phyloP scores from a whole-genome alignment of 83 land plant species.

The Picea abies region DNA sequence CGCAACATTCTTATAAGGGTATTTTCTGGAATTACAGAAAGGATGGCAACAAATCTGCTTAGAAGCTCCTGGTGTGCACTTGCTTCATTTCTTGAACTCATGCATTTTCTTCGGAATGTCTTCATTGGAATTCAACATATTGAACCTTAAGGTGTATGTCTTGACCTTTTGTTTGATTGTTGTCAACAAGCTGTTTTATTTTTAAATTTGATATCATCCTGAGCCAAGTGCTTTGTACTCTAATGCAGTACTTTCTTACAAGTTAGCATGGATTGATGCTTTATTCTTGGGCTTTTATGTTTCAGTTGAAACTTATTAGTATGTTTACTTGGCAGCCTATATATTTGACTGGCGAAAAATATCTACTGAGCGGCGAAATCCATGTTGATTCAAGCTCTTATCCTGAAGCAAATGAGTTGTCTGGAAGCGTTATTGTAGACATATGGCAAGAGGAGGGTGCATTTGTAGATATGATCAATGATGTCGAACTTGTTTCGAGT shows the following conservation, averaged over 20 bases:
- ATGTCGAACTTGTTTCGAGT: constrained; percentile 46
- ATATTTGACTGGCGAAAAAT: constrained; percentile 76
- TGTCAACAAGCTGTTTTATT: not conserved
- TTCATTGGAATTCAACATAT: constrained; percentile 43
- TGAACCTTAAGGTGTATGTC: constrained; percentile 20
- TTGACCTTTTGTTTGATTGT: constrained; percentile 17
- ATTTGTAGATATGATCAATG: constrained; percentile 26
- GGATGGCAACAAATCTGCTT: constrained; percentile 77
- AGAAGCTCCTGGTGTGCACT: constrained; percentile 75
- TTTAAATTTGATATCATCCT: not conserved
- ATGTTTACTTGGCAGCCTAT: constrained; percentile 56
- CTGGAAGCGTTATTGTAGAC: constrained; percentile 54
- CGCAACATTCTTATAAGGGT: not conserved
- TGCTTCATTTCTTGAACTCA: constrained; percentile 70
- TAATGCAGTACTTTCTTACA: not conserved
- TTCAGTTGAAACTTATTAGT: constrained; percentile 21
- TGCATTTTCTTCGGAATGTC: constrained; percentile 74
- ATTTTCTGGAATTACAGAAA: constrained; percentile 52
- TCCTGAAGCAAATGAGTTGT: constrained; percentile 30
- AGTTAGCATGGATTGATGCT: not conserved
- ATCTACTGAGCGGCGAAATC: constrained; percentile 79
- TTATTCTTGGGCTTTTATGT: not conserved
- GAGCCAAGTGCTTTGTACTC: not conserved
- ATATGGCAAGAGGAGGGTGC: constrained; percentile 33
- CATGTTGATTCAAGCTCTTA: constrained; percentile 43